A percentile compares a stretch with the other conserved stretches of the same genome.
phyloP scores from a whole-genome alignment of 2,329 filamentous ascomycete species.

The Colletotrichum endophyticum region DNA sequence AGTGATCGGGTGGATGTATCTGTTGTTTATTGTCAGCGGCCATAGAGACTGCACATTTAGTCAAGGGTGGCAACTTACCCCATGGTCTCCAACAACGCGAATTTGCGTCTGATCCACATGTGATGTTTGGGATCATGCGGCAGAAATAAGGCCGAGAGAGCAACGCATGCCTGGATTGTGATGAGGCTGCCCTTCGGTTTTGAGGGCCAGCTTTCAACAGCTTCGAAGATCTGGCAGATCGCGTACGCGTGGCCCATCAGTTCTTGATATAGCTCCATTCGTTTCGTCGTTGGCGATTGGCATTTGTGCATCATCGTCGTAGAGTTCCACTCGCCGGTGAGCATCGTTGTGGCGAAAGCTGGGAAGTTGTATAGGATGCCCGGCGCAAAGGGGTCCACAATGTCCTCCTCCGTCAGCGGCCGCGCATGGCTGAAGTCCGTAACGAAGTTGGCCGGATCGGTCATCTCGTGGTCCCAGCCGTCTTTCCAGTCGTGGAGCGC shows the following conservation, averaged over 20 bases:
- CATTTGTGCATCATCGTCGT: constrained; percentile 82
- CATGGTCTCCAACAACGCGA: constrained; percentile 77
- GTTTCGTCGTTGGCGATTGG: constrained; percentile 65
- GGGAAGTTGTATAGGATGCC: constrained; percentile 73
- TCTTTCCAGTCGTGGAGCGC: constrained; percentile 55
- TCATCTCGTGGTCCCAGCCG: constrained; percentile 65
- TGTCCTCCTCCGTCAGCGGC: constrained; percentile 63
- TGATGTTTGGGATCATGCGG: constrained; percentile 74
- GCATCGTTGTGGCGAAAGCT: constrained; percentile 76
- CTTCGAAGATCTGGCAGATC: constrained; percentile 80
- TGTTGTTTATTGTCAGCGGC: constrained; percentile 39
- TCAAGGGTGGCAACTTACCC: constrained; percentile 60
- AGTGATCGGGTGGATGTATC: constrained; percentile 81
- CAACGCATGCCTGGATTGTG: constrained; percentile 76
- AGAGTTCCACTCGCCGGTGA: constrained; percentile 78
- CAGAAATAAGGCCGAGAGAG: constrained; percentile 80
- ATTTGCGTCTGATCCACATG: constrained; percentile 80
- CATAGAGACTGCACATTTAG: neutral
- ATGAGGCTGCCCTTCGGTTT: constrained; percentile 74
- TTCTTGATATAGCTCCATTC: constrained; percentile 56
- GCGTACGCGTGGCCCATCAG: constrained; percentile 68
- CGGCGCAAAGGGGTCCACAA: constrained; percentile 76
- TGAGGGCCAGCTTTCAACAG: constrained; percentile 73
- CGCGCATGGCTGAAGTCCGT: constrained; percentile 63
- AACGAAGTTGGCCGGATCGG: constrained; percentile 66